Conservation (phyloP, 768 basidiomycete species). For the Boletus rubroflammeus region DNA sequence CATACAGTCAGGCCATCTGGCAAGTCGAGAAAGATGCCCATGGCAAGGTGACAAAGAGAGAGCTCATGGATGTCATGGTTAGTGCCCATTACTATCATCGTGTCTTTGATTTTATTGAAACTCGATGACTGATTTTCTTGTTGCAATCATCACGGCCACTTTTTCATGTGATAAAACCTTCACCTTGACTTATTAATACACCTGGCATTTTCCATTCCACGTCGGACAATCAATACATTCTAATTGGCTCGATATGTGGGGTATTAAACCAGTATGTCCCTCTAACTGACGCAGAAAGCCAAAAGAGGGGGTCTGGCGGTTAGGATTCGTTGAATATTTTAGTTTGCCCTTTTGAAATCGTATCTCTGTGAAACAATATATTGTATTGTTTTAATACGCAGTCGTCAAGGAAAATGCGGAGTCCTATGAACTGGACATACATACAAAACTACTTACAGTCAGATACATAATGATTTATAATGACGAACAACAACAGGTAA, state of each 20-base stretch:
- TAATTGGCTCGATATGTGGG: not conserved
- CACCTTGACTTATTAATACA: not conserved
- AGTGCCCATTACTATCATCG: slow-evolving; percentile 24
- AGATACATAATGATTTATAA: slow-evolving; percentile 19
- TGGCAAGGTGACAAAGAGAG: slow-evolving; percentile 60
- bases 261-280: slow-evolving; percentile 54
- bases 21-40: slow-evolving; percentile 75
- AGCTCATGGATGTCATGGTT: slow-evolving; percentile 81
- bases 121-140: slow-evolving; percentile 10
- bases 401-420: not conserved
- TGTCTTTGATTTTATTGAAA: slow-evolving; percentile 5
- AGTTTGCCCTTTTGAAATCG: not conserved
- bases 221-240: not conserved
- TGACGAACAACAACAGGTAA: not conserved
- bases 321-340: not conserved
- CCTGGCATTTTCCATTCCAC: not conserved
- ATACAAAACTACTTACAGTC: slow-evolving; percentile 1
- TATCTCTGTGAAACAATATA: not conserved
- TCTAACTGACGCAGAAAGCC: slow-evolving; percentile 57
- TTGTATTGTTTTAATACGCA: not conserved
- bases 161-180: not conserved
- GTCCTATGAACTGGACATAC: not conserved
- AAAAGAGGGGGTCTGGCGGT: slow-evolving; percentile 24
- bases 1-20: slow-evolving; percentile 53
- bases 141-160: not conserved